Percentiles rank a stretch among this genome's conserved stretches.
These are phyloP conservation scores for Dictyostelium purpureum DNA, from an alignment of 78 protist genomes.

Conservation along the genomic window DNA sequence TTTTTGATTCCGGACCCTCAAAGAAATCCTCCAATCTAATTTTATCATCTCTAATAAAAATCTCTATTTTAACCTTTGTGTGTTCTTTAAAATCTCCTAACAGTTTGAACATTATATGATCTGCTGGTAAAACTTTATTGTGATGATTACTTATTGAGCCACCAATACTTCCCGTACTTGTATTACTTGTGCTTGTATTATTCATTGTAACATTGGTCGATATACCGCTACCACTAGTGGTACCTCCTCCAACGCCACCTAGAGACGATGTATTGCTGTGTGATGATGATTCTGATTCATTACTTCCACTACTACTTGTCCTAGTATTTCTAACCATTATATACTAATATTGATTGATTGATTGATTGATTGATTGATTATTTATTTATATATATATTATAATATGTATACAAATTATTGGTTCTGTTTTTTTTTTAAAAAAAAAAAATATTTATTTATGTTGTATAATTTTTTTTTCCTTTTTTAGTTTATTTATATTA, in stretches of 20 bases:
- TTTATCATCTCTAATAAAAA: slow-evolving; percentile 71
- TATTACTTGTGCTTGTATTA: not conserved
- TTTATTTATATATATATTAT: no score
- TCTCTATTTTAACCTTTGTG: slow-evolving; percentile 70
- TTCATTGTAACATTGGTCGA: not conserved
- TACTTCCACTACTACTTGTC: slow-evolving; percentile 25
- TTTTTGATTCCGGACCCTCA: slow-evolving; percentile 71
- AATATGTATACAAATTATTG: no score
- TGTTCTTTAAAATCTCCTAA: slow-evolving; percentile 73
- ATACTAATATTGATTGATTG: no score
- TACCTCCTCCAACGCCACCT: not conserved
- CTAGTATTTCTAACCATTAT: slow-evolving; percentile 15
- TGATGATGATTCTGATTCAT: not conserved
- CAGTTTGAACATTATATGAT: slow-evolving; percentile 63
- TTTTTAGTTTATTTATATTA: no score
- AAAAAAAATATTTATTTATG: no score
- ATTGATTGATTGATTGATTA: no score
- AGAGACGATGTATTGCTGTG: not conserved
- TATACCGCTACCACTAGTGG: not conserved
- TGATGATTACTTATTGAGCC: not conserved
- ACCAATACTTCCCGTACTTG: not conserved
- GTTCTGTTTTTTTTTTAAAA: no score
- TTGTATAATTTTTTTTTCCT: no score
- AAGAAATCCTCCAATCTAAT: slow-evolving; percentile 68
- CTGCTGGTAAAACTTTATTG: slow-evolving; percentile 45